Evolutionary conservation across 164 flowering plant genomes (phyloP).

Genomic region (Hamamelis virginiana): DNA sequence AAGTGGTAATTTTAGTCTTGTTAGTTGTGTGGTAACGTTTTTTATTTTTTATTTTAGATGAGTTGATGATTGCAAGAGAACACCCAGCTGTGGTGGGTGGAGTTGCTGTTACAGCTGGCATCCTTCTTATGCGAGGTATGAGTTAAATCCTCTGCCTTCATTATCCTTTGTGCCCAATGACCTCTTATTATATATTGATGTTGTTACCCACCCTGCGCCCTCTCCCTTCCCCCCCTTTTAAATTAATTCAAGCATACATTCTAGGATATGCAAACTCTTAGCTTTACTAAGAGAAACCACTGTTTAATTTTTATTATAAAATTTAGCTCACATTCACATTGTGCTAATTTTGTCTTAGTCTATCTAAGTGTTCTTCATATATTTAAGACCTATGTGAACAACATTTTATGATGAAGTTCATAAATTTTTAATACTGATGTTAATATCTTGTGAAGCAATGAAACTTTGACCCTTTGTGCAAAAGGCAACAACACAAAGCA

Average conservation of each 20-base stretch:
- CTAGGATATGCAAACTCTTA: background rate
- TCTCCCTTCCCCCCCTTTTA: too few species aligned
- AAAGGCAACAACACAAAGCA: background rate
- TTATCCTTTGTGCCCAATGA: background rate
- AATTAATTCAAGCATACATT: background rate
- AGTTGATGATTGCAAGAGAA: conserved; percentile 54
- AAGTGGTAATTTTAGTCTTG: background rate
- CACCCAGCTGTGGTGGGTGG: conserved; percentile 65
- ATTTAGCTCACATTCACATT: background rate
- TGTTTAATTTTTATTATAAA: background rate
- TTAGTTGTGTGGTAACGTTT: conserved; percentile 4
- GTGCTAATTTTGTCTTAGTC: background rate
- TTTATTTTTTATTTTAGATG: conserved; percentile 40
- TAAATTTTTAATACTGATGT: background rate
- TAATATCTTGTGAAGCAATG: background rate
- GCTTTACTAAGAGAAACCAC: background rate
- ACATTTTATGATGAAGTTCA: background rate
- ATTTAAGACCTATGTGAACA: background rate
- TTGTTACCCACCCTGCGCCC: too few species aligned
- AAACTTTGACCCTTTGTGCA: background rate
- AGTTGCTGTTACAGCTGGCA: conserved; percentile 49
- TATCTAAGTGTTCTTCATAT: background rate
- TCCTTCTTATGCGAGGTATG: conserved; percentile 72
- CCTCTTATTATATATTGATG: too few species aligned
- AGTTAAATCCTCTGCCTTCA: too few species aligned